Evolutionary conservation across 164 flowering plant genomes (phyloP), one percentile per base, ranked within the genome.

Genomic region (Chimonanthus salicifolius): DNA sequence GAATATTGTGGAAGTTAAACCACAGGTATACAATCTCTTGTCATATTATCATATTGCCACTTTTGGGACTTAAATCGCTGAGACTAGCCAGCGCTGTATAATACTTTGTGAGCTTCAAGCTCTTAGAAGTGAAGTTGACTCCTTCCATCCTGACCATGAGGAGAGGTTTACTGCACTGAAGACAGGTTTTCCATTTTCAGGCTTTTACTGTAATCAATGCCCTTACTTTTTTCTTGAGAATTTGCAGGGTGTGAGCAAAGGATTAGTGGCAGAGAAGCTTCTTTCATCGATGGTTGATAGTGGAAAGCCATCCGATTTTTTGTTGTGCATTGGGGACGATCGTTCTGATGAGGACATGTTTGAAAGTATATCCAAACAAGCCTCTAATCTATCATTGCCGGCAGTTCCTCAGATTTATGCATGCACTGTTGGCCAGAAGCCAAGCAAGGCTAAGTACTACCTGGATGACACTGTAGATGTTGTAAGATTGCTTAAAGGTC

Each of bases 341-440:
- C 62, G 73, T 6, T 75, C 77, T 6, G 77, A 75, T 49, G 77
- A 75, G 47, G 73, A 70, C 73, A 75, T 75, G 77, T 75, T 75
- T 49, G 77, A 75, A 50, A 75, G 77, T 68, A 64, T 75, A 7
- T 63, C 69, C 18, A 18, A 50, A 47, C 13, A 16, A 58, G 69
- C 65, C 11, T 72, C 74, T 45, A 20, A 62, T 21, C 48, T 51
- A 33, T 49, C 58, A 47, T 47, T 72, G 47, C 71, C 46, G 4
- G 44, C 66, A 6, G 43, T 63, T 46, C 54, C 76, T 46, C 44
- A 58, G 64, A 44, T 74, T 67, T 74, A 44, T 67, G 51, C 71
- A 3, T 74, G 76, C 65, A 74, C 76, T 44, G 76, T 74, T 8
- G 71, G 71, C 10, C 71, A 58, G 58, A 74, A 74, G 76, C 76